Percentiles rank a stretch among this genome's conserved stretches.
These are phyloP conservation scores for Acorus gramineus DNA, from an alignment of 106 monocot species.

Conservation along the genomic window DNA sequence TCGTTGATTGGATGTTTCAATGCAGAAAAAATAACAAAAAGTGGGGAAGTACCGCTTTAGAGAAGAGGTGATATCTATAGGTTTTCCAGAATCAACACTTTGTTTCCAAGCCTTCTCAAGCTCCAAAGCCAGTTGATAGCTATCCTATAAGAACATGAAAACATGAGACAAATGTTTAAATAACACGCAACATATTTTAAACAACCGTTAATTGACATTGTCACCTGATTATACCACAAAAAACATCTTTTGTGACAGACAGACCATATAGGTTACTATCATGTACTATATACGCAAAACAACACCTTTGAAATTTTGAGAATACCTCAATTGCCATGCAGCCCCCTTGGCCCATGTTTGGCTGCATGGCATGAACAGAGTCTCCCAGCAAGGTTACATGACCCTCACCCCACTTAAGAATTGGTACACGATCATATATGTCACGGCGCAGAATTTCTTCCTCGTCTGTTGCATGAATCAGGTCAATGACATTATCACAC, in stretches of 20 bases:
- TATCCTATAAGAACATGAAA: conserved; percentile 46
- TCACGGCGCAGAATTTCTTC: conserved; percentile 91
- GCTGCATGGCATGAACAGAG: conserved; percentile 98
- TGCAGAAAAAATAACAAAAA: not conserved
- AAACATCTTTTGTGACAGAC: too few species aligned
- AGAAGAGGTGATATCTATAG: conserved; percentile 60
- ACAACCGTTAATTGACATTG: too few species aligned
- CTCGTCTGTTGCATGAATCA: conserved; percentile 82
- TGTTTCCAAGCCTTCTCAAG: conserved; percentile 73
- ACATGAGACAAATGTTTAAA: not conserved
- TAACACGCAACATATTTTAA: not conserved
- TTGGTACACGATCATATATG: conserved; percentile 84
- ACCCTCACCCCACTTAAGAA: conserved; percentile 84
- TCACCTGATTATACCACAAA: too few species aligned
- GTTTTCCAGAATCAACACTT: conserved; percentile 41
- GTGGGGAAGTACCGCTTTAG: conserved; percentile 51
- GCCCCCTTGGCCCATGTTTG: conserved; percentile 98
- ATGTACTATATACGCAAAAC: not conserved
- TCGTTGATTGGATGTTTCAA: not conserved
- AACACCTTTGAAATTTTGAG: not conserved
- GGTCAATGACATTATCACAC: conserved; percentile 92
- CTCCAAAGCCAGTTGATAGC: conserved; percentile 90
- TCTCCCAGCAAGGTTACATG: conserved; percentile 90
- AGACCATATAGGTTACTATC: too few species aligned
- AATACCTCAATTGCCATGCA: conserved; percentile 99